Evolutionary conservation across 2,329 filamentous ascomycete species (phyloP).

Genomic region (Stachybotrys chlorohalonatus): DNA sequence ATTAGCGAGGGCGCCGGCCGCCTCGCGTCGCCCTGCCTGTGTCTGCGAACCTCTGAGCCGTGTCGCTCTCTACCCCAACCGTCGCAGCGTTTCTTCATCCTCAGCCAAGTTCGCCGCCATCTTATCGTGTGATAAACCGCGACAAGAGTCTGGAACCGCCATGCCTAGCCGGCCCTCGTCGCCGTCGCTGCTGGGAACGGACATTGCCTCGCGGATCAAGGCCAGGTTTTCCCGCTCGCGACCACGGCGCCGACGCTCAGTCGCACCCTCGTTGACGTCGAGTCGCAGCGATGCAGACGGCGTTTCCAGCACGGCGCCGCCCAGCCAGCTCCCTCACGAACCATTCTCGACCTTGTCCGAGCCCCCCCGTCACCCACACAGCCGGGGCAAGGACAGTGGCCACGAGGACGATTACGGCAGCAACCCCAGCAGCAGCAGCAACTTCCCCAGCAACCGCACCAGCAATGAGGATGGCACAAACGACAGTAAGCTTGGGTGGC

Average conservation of each 20-base stretch:
- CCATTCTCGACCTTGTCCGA: conserved; percentile 9
- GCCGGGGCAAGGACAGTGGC: neutral
- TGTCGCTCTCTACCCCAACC: no score
- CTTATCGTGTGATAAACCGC: neutral
- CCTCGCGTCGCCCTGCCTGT: neutral
- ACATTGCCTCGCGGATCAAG: conserved; percentile 36
- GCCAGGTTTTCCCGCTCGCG: conserved; percentile 31
- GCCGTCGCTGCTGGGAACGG: conserved; percentile 18
- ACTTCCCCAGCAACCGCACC: conserved; percentile 6
- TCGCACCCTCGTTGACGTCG: conserved; percentile 24
- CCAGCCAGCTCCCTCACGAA: conserved; percentile 3
- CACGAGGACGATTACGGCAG: neutral
- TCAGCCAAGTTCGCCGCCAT: neutral
- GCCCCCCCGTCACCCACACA: conserved; percentile 11
- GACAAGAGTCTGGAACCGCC: neutral
- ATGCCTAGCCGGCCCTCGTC: neutral
- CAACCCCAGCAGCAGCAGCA: conserved; percentile 5
- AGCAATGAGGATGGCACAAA: conserved; percentile 7
- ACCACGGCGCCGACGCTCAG: conserved; percentile 30
- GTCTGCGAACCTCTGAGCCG: neutral
- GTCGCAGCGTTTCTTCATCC: neutral
- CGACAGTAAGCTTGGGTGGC: conserved; percentile 2
- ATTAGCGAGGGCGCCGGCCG: neutral
- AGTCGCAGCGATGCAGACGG: conserved; percentile 13
- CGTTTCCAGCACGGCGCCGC: neutral